phyloP scores from a whole-genome alignment of 2,329 filamentous ascomycete species.

The Diplodia scrobiculata region DNA sequence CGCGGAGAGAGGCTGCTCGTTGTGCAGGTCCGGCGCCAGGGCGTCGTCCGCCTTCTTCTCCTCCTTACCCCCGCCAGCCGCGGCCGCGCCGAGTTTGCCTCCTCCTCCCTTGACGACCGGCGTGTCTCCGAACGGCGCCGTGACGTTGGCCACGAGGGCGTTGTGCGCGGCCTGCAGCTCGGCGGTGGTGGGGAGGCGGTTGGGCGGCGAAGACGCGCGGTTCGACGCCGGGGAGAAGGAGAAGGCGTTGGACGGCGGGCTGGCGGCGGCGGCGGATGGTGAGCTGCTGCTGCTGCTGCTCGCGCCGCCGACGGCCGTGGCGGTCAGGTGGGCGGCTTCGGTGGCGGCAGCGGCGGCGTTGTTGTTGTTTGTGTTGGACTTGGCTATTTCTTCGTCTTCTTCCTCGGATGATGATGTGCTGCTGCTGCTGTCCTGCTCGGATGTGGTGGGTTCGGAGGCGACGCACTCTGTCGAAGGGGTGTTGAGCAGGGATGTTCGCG shows the following conservation, averaged over 20 bases:
- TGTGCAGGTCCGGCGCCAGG: neutral
- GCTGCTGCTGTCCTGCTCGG: neutral
- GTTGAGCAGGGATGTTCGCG: neutral
- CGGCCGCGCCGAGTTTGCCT: neutral
- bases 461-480: neutral
- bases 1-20: conserved; percentile 30
- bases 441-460: neutral
- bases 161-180: conserved; percentile 34
- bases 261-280: conserved; percentile 35
- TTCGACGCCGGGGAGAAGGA: conserved; percentile 31
- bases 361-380: no score
- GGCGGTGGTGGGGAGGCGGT: conserved; percentile 31
- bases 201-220: conserved; percentile 5
- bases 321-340: no score
- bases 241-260: conserved; percentile 34
- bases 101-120: conserved; percentile 29
- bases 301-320: no score
- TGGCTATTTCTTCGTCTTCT: no score
- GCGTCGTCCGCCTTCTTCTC: conserved; percentile 30
- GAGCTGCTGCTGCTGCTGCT: conserved; percentile 32
- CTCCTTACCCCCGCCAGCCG: neutral
- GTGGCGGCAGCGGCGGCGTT: no score
- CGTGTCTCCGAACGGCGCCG: conserved; percentile 34
- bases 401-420: no score
- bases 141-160: conserved; percentile 32